Conservation (phyloP, 306 rosid species). For the Leucaena leucocephala region DNA sequence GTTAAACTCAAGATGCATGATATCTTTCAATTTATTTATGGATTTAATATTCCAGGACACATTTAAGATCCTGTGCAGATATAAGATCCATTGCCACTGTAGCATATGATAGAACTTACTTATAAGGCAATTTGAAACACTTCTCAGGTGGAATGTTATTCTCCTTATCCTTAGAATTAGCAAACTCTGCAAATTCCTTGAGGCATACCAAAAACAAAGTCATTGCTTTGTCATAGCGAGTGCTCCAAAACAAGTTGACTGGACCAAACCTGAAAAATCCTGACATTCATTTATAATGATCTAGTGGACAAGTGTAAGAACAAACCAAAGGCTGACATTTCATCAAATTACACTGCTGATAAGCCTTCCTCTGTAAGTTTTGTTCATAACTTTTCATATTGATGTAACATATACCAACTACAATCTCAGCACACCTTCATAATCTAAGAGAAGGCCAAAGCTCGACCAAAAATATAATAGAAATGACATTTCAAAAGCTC, state of each 20-base stretch:
- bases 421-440: slow-evolving; percentile 22
- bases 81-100: slow-evolving; percentile 11
- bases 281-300: slow-evolving; percentile 28
- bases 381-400: slow-evolving; percentile 1
- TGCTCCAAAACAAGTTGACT: slow-evolving; percentile 97
- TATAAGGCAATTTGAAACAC: slow-evolving; percentile 89
- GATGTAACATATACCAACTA: slow-evolving; percentile 22
- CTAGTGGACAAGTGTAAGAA: slow-evolving; percentile 25
- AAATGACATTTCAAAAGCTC: slow-evolving; percentile 7
- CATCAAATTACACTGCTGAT: neutral
- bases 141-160: slow-evolving; percentile 90
- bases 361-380: neutral
- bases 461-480: neutral
- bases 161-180: slow-evolving; percentile 85
- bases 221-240: slow-evolving; percentile 98
- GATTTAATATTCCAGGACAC: slow-evolving; percentile 5
- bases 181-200: slow-evolving; percentile 93
- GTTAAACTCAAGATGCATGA: slow-evolving; percentile 2
- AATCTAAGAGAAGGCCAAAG: slow-evolving; percentile 2
- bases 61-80: slow-evolving; percentile 3
- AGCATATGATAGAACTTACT: slow-evolving; percentile 58
- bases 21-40: slow-evolving; percentile 3
- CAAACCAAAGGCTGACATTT: slow-evolving; percentile 30
- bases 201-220: slow-evolving; percentile 83
- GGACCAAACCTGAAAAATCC: slow-evolving; percentile 83